These are phyloP conservation scores for Metschnikowia chrysomelidarum DNA, from an alignment of 805 yeast genomes.

Conservation along the genomic window DNA sequence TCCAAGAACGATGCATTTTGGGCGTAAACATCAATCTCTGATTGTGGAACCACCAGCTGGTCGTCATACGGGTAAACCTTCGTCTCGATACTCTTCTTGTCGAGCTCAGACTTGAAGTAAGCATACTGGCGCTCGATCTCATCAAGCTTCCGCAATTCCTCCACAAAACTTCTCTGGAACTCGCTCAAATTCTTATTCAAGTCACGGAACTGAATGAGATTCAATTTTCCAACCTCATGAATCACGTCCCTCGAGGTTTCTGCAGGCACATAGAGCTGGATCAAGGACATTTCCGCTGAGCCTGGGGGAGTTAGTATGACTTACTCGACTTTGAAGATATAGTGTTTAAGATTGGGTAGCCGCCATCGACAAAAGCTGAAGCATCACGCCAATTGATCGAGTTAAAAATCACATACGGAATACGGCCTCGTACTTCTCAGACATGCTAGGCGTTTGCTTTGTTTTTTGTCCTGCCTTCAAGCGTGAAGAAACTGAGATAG, in stretches of 20 bases:
- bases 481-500: no score
- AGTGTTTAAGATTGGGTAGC: no score
- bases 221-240: constrained; percentile 83
- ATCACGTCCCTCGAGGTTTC: constrained; percentile 87
- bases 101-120: constrained; percentile 46
- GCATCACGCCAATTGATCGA: no score
- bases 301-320: constrained; percentile 38
- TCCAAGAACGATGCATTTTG: constrained; percentile 67
- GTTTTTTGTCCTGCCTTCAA: no score
- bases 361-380: no score
- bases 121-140: constrained; percentile 79
- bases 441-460: constrained; percentile 14
- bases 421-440: constrained; percentile 43
- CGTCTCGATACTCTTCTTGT: constrained; percentile 44
- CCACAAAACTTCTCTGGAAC: constrained; percentile 89
- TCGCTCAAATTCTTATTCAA: constrained; percentile 70
- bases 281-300: constrained; percentile 96
- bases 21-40: constrained; percentile 70
- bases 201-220: constrained; percentile 85
- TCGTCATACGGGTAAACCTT: constrained; percentile 34
- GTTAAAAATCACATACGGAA: constrained; percentile 44
- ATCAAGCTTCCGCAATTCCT: constrained; percentile 80
- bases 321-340: no score
- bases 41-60: constrained; percentile 38
- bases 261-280: constrained; percentile 86